Percentiles rank a stretch among this genome's conserved stretches.
These are phyloP conservation scores for Hericium alpestre DNA, from an alignment of 768 basidiomycete genomes.

Conservation along the genomic window DNA sequence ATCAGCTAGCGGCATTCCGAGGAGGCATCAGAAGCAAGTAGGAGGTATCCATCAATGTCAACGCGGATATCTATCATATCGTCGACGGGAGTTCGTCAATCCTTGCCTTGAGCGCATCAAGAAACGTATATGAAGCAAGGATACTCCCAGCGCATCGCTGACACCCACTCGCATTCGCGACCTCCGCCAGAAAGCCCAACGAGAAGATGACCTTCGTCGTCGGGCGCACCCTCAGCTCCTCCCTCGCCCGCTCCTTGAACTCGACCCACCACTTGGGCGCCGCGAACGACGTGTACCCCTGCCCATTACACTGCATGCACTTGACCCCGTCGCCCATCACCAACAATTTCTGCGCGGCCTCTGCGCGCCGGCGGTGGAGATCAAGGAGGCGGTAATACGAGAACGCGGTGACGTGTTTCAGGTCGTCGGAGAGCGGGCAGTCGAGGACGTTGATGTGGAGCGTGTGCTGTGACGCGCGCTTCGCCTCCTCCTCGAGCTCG, in stretches of 20 bases:
- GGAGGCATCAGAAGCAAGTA: no score
- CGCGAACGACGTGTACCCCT: slow-evolving; percentile 29
- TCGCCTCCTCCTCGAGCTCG: slow-evolving; percentile 53
- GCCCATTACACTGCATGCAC: slow-evolving; percentile 61
- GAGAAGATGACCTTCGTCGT: slow-evolving; percentile 51
- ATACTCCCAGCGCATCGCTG: slow-evolving; percentile 58
- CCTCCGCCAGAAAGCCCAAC: slow-evolving; percentile 46
- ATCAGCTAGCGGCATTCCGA: no score
- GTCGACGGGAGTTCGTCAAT: slow-evolving; percentile 45
- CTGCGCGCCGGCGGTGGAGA: slow-evolving; percentile 44
- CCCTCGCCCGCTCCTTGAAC: slow-evolving; percentile 44
- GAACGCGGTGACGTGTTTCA: slow-evolving; percentile 57
- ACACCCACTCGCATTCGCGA: slow-evolving; percentile 42
- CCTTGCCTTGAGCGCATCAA: slow-evolving; percentile 40
- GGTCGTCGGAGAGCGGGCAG: slow-evolving; percentile 48
- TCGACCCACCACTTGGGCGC: slow-evolving; percentile 63
- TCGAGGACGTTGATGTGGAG: slow-evolving; percentile 44
- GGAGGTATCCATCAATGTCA: no score
- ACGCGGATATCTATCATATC: slow-evolving; percentile 19
- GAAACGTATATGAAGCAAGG: slow-evolving; percentile 46
- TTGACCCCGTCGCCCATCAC: slow-evolving; percentile 38
- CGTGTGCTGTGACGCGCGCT: slow-evolving; percentile 48
- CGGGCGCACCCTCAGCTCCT: slow-evolving; percentile 47
- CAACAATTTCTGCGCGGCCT: slow-evolving; percentile 38
- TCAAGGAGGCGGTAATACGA: slow-evolving; percentile 55